Base-by-base conservation (phyloP, 306 rosid genomes). In the Medicago ruthenica region DNA sequence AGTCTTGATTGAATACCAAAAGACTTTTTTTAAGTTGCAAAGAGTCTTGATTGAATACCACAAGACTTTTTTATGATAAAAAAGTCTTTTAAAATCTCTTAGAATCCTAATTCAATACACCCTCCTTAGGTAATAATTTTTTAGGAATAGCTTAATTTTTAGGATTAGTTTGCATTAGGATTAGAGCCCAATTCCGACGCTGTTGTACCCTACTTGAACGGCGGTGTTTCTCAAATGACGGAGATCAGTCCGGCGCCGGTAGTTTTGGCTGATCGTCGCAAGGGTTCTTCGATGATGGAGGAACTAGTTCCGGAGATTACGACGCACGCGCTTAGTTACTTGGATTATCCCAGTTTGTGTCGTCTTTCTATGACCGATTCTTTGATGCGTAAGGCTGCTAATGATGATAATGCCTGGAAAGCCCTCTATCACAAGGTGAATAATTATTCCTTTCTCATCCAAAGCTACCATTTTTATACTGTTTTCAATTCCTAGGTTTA, bases 301-400 rank as follows among this genome's bases (percentile, higher is more conserved):
- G 96, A 96, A 75, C 81, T 96, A 83, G 99, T 96, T 82, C 98
- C 99, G 67, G 99, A 96, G 89, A 96, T 96, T 80, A 96, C 91
- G 0, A 92, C 99, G 2, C 98, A 96, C 71, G 98, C 99, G 31
- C 91, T 96, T 16, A 96, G 99, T 84, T 96, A 96, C 85, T 87
- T 96, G 93, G 99, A 96, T 82, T 96, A 84, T 73, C 92, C 96
- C 4, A 96, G 99, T 61, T 82, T 96, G 36, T 96, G 99, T 67
- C 95, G 97, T 22, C 91, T 96, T 61, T 96, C 99, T 0, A 96
- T 96, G 99, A 96, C 99, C 18, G 92, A 92, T 83, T 89, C 97
- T 20, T 86, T 83, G 73, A 96, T 96, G 99, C 97, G 98, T 4
- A 90, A 82, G 79, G 99, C 97, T 13, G 99, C 99, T 9, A 92